Conservation (phyloP, 768 basidiomycete genomes). For the Suillus ampliporus region DNA sequence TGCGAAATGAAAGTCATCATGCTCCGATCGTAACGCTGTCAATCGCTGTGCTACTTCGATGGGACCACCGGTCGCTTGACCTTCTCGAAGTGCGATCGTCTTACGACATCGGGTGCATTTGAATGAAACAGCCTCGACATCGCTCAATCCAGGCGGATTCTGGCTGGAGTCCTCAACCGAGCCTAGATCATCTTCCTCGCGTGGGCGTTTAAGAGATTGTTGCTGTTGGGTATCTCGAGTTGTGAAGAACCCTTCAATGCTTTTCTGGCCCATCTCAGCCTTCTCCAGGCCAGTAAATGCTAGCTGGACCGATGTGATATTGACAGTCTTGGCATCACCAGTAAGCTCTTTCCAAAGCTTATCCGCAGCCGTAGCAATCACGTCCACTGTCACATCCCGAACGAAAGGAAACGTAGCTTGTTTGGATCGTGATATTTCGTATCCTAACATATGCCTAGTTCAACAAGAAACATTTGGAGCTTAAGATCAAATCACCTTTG, state of each 20-base stretch:
- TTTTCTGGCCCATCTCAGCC: conserved; percentile 79
- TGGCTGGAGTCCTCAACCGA: background rate
- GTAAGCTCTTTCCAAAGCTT: conserved; percentile 88
- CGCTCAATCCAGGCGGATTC: background rate
- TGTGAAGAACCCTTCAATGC: conserved; percentile 87
- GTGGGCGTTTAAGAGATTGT: conserved; percentile 43
- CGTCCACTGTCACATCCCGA: conserved; percentile 72
- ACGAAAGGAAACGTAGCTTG: conserved; percentile 90
- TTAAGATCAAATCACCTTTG: conserved; percentile 53
- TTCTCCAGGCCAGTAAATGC: conserved; percentile 80
- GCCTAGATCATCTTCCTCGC: conserved; percentile 36
- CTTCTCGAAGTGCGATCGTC: conserved; percentile 43
- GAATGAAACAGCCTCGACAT: conserved; percentile 44
- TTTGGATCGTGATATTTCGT: conserved; percentile 72
- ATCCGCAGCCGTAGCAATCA: conserved; percentile 75
- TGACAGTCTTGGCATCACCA: conserved; percentile 58
- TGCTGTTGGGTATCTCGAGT: conserved; percentile 28
- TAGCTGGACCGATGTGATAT: conserved; percentile 74
- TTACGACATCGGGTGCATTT: conserved; percentile 65
- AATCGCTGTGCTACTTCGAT: conserved; percentile 42
- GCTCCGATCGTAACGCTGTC: conserved; percentile 63
- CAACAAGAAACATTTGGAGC: background rate
- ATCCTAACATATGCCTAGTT: conserved; percentile 51
- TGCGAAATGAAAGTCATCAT: conserved; percentile 91
- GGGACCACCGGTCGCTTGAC: conserved; percentile 22